Conservation (phyloP, 1,284 basidiomycete genomes). For the Tranzscheliella williamsii region DNA sequence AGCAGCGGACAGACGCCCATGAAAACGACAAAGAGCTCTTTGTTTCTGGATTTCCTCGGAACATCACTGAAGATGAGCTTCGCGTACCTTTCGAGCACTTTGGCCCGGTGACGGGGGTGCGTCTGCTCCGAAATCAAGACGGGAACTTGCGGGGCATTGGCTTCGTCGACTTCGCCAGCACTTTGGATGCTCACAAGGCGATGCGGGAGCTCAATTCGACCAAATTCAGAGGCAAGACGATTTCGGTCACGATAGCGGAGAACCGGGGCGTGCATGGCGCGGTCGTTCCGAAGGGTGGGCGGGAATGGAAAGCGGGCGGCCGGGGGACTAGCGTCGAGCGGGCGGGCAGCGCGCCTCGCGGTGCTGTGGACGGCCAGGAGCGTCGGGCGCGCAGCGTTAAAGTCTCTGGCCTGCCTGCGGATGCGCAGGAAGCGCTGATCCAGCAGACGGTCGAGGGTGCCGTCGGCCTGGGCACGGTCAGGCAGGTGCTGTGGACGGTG, state of each 20-base stretch:
- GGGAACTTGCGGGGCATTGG: constrained; percentile 82
- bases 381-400: constrained; percentile 29
- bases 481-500: constrained; percentile 46
- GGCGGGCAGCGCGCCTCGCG: not conserved
- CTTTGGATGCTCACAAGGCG: constrained; percentile 52
- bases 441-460: constrained; percentile 54
- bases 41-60: constrained; percentile 78
- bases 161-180: constrained; percentile 80
- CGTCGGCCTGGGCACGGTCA: constrained; percentile 36
- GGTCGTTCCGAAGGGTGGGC: not conserved
- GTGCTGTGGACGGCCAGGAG: not conserved
- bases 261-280: constrained; percentile 6
- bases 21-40: constrained; percentile 80
- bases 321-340: not conserved
- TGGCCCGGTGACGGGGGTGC: constrained; percentile 78
- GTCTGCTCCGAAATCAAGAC: constrained; percentile 74
- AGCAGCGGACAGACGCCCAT: constrained; percentile 81
- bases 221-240: constrained; percentile 43
- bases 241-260: constrained; percentile 45
- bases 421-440: constrained; percentile 58
- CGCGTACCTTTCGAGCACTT: constrained; percentile 72
- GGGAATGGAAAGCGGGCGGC: not conserved
- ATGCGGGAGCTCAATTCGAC: constrained; percentile 49
- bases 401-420: constrained; percentile 40
- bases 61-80: constrained; percentile 74